Percentiles rank a stretch among this genome's conserved stretches.
Evolutionary conservation across 805 yeast genomes (phyloP).

Genomic region (Zygoascus biomembranicola): DNA sequence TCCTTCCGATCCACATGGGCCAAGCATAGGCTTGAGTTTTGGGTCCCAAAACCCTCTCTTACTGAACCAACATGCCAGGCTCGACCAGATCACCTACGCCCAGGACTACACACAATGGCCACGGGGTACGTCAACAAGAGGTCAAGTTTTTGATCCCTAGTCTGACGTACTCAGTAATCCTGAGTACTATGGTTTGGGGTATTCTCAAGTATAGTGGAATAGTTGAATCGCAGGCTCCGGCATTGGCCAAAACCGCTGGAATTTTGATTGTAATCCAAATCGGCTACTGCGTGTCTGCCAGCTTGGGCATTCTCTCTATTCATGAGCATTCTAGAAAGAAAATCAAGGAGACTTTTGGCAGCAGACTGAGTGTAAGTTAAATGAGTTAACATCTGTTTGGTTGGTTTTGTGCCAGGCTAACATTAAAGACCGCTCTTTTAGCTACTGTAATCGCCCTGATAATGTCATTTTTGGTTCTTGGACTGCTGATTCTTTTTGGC

Average conservation of each 20-base stretch:
- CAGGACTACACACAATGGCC: neutral
- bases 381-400: neutral
- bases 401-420: neutral
- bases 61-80: neutral
- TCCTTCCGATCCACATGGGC: no score
- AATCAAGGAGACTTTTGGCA: neutral
- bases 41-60: neutral
- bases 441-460: slow-evolving; percentile 24
- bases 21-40: no score
- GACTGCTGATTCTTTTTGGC: slow-evolving; percentile 56
- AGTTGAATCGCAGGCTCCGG: slow-evolving; percentile 9
- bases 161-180: neutral
- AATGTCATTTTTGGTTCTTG: slow-evolving; percentile 23
- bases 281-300: slow-evolving; percentile 19
- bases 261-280: slow-evolving; percentile 15
- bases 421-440: slow-evolving; percentile 18
- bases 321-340: neutral
- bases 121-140: neutral
- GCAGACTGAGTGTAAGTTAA: neutral
- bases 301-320: slow-evolving; percentile 1
- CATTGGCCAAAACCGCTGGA: slow-evolving; percentile 12
- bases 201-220: neutral
- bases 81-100: neutral
- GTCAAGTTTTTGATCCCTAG: neutral
- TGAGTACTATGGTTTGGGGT: neutral